Conservation (phyloP, 1,284 basidiomycete genomes). For the Anthracocystis walkeri region DNA sequence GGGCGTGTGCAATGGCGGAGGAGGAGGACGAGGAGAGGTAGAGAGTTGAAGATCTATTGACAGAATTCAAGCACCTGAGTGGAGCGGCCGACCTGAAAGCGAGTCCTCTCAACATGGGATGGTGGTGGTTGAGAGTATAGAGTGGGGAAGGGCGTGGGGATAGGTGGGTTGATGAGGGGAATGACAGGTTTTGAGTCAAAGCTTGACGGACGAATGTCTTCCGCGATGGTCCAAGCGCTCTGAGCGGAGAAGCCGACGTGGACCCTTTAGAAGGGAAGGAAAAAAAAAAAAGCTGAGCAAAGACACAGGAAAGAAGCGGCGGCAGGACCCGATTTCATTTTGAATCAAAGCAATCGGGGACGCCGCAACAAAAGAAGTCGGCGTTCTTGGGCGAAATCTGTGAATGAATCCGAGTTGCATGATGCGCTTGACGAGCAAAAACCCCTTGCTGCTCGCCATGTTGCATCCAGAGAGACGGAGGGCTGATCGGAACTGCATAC, state of each 20-base stretch:
- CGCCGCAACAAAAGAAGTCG: background rate
- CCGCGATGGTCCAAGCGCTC: constrained; percentile 16
- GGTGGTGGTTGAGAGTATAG: background rate
- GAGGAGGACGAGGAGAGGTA: background rate
- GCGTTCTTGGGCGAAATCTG: background rate
- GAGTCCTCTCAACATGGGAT: constrained; percentile 32
- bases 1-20: background rate
- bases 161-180: constrained; percentile 2
- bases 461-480: background rate
- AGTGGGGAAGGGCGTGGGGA: background rate
- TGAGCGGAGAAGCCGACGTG: background rate
- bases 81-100: constrained; percentile 14
- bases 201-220: constrained; percentile 4
- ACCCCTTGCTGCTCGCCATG: constrained; percentile 6
- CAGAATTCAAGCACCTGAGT: background rate
- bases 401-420: background rate
- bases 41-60: background rate
- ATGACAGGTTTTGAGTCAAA: background rate
- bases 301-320: background rate
- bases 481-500: no score
- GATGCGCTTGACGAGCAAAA: background rate
- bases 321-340: background rate
- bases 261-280: background rate
- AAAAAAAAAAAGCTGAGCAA: constrained; percentile 7
- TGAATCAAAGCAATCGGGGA: background rate